Evolutionary conservation across 176 grass and related monocot species (phyloP).

Genomic region (Oryza glaberrima): DNA sequence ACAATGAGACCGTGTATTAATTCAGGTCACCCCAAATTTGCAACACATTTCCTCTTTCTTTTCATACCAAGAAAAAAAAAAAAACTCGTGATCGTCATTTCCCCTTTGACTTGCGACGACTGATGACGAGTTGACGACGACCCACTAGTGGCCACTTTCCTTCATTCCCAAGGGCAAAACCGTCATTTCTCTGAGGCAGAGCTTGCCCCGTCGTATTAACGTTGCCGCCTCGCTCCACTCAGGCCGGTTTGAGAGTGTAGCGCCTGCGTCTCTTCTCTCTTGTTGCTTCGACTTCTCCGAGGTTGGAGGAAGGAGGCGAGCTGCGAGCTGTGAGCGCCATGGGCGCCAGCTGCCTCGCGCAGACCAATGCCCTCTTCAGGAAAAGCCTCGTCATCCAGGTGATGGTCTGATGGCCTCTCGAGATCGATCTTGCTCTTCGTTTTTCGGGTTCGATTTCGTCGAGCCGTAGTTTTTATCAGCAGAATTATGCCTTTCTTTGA

Average conservation of each 20-base stretch:
- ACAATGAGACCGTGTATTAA: too few relatives aligned
- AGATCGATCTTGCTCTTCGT: neutral
- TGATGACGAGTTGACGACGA: neutral
- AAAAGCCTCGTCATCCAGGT: constrained; percentile 70
- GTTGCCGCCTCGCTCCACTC: neutral
- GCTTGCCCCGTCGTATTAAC: too few relatives aligned
- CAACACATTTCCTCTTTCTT: too few relatives aligned
- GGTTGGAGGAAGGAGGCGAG: neutral
- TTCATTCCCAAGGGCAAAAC: neutral
- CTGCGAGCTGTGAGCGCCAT: neutral
- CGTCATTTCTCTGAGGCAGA: neutral
- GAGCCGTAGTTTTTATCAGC: neutral
- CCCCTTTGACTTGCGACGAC: neutral
- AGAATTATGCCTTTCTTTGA: neutral
- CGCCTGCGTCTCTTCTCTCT: too few relatives aligned
- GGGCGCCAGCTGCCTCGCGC: constrained; percentile 34
- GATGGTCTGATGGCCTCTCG: neutral
- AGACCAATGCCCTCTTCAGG: constrained; percentile 63
- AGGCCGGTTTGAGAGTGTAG: neutral
- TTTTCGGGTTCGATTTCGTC: neutral
- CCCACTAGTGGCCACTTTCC: too few relatives aligned
- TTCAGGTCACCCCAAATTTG: too few relatives aligned
- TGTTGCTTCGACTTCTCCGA: constrained; percentile 13
- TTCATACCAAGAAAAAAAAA: too few relatives aligned
- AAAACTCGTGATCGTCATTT: neutral